Conservation (phyloP, 176 grass and related monocot genomes). For the Hordeum marinum region DNA sequence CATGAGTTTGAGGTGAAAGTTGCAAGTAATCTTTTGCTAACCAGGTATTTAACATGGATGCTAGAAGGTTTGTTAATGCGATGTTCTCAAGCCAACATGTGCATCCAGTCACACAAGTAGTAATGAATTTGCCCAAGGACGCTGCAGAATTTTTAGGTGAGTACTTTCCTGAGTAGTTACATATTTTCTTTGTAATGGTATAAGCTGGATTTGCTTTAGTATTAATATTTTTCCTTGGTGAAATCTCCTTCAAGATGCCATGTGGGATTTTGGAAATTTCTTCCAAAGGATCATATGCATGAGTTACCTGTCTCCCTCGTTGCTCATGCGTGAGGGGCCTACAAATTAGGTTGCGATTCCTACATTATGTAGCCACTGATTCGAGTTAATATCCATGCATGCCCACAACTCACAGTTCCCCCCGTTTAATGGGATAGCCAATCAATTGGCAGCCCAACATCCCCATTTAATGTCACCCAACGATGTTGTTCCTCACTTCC, state of each 20-base stretch:
- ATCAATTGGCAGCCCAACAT: too few relatives aligned
- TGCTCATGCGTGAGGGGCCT: too few relatives aligned
- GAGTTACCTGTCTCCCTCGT: not conserved
- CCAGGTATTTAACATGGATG: conserved; percentile 91
- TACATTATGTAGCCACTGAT: too few relatives aligned
- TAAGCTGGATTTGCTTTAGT: not conserved
- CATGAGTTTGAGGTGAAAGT: not conserved
- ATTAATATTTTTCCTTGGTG: not conserved
- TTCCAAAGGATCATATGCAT: not conserved
- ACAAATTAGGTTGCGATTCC: too few relatives aligned
- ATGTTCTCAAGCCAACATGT: conserved; percentile 58
- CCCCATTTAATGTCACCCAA: too few relatives aligned
- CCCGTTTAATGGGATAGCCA: too few relatives aligned
- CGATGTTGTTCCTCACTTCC: too few relatives aligned
- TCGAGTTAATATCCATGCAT: too few relatives aligned
- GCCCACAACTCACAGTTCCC: too few relatives aligned
- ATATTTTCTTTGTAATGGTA: not conserved
- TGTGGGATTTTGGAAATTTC: not conserved
- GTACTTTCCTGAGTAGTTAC: not conserved
- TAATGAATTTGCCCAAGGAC: conserved; percentile 96
- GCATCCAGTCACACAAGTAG: conserved; percentile 71
- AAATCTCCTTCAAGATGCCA: not conserved
- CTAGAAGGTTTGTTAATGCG: conserved; percentile 73
- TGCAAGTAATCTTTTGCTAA: conserved; percentile 4
- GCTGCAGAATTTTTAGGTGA: conserved; percentile 82